Conservation (phyloP, 1,284 basidiomycete genomes). For the Gymnopus androsaceus region DNA sequence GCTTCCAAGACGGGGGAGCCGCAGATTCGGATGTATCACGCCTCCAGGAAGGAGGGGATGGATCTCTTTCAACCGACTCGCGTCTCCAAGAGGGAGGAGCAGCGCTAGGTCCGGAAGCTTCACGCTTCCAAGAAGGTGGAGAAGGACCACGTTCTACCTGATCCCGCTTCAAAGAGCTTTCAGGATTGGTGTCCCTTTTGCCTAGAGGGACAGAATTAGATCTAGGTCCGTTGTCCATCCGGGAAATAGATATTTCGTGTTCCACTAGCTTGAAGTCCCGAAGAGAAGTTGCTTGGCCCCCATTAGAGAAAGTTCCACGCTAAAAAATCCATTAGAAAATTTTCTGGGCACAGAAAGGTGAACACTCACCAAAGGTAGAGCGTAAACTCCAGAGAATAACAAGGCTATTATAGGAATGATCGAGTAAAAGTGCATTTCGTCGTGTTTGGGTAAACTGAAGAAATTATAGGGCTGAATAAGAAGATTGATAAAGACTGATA, state of each 20-base stretch:
- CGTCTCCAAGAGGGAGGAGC: background rate
- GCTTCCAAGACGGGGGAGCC: background rate
- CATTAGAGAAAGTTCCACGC: too few relatives aligned
- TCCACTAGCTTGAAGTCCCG: too few relatives aligned
- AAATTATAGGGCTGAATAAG: background rate
- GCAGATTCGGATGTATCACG: background rate
- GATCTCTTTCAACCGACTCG: background rate
- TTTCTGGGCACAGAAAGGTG: background rate
- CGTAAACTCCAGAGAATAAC: background rate
- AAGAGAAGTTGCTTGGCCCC: too few relatives aligned
- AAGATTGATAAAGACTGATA: background rate
- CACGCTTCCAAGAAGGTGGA: background rate
- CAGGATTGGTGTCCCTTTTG: too few relatives aligned
- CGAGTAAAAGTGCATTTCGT: background rate
- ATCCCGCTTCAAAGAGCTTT: too few relatives aligned
- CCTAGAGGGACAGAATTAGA: too few relatives aligned
- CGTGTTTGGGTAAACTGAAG: background rate
- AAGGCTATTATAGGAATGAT: background rate
- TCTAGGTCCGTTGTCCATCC: too few relatives aligned
- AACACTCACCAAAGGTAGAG: conserved; percentile 1
- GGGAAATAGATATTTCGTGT: too few relatives aligned
- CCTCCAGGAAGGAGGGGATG: background rate
- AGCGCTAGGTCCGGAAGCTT: background rate
- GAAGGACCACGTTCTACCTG: too few relatives aligned
- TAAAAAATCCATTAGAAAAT: background rate